Conservation (phyloP, 495 filamentous ascomycete genomes). For the Chaetomium tenue region DNA sequence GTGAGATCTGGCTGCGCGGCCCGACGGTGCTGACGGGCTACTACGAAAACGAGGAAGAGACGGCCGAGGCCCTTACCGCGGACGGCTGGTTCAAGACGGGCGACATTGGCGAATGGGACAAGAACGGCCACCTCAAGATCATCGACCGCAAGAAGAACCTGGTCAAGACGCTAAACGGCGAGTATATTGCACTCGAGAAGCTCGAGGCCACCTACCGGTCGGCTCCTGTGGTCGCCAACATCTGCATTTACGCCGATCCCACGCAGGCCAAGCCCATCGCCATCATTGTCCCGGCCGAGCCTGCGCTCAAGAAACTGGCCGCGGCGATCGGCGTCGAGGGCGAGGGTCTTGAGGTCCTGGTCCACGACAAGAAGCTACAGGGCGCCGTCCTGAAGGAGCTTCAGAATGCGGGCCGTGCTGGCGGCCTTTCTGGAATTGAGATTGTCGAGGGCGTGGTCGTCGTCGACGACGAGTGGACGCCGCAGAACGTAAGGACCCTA, state of each 20-base stretch:
- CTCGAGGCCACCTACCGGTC: slow-evolving; percentile 94
- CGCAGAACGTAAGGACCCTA: slow-evolving; percentile 76
- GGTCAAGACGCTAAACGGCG: slow-evolving; percentile 91
- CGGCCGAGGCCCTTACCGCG: slow-evolving; percentile 64
- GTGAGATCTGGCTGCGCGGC: slow-evolving; percentile 91
- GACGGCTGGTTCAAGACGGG: slow-evolving; percentile 97
- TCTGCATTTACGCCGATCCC: slow-evolving; percentile 86
- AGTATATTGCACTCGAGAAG: slow-evolving; percentile 99
- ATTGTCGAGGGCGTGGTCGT: slow-evolving; percentile 90
- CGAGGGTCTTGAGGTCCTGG: slow-evolving; percentile 69
- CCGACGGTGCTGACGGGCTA: slow-evolving; percentile 70
- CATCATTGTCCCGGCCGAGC: slow-evolving; percentile 88
- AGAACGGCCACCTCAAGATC: slow-evolving; percentile 75
- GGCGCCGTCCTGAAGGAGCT: slow-evolving; percentile 77
- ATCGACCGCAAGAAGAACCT: slow-evolving; percentile 99
- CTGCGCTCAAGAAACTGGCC: slow-evolving; percentile 81
- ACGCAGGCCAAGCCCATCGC: slow-evolving; percentile 84
- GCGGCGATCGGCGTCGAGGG: slow-evolving; percentile 67
- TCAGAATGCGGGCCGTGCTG: slow-evolving; percentile 68
- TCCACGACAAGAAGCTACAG: slow-evolving; percentile 81
- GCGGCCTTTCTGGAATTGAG: slow-evolving; percentile 80
- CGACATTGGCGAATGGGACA: slow-evolving; percentile 88
- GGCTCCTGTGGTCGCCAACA: slow-evolving; percentile 81
- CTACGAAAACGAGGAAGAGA: slow-evolving; percentile 81
- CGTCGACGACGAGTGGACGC: slow-evolving; percentile 96